These are phyloP conservation scores for Volvariella volvacea DNA, from an alignment of 1,284 basidiomycete genomes.

Conservation along the genomic window DNA sequence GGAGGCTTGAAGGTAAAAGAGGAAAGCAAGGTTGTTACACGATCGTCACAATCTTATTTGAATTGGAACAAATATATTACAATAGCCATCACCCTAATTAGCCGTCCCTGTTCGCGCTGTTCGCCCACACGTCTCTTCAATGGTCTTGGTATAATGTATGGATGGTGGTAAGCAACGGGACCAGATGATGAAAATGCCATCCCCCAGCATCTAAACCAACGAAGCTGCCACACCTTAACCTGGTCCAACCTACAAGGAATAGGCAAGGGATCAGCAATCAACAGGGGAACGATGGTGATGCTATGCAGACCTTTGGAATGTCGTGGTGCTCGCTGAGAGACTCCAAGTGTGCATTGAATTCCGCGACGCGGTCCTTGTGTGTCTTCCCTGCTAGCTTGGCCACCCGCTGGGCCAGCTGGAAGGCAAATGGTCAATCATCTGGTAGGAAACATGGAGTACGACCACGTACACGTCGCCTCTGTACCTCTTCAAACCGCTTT, in stretches of 20 bases:
- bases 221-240: conserved; percentile 43
- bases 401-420: conserved; percentile 54
- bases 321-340: conserved; percentile 89
- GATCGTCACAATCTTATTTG: conserved; percentile 27
- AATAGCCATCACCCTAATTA: conserved; percentile 21
- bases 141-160: no score
- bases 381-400: conserved; percentile 79
- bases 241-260: conserved; percentile 62
- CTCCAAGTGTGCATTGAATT: conserved; percentile 89
- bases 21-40: conserved; percentile 17
- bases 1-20: conserved; percentile 18
- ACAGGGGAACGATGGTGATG: conserved; percentile 12
- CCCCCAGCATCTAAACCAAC: neutral
- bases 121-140: no score
- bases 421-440: neutral
- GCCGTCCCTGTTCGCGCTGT: no score
- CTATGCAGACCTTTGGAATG: conserved; percentile 70
- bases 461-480: conserved; percentile 70
- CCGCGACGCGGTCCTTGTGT: conserved; percentile 93
- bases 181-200: neutral
- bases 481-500: conserved; percentile 81
- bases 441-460: neutral
- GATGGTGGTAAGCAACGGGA: neutral
- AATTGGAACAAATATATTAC: conserved; percentile 39
- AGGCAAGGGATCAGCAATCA: conserved; percentile 8